These are phyloP conservation scores for Debaryomyces hansenii DNA, from an alignment of 805 yeast genomes.

Conservation along the genomic window DNA sequence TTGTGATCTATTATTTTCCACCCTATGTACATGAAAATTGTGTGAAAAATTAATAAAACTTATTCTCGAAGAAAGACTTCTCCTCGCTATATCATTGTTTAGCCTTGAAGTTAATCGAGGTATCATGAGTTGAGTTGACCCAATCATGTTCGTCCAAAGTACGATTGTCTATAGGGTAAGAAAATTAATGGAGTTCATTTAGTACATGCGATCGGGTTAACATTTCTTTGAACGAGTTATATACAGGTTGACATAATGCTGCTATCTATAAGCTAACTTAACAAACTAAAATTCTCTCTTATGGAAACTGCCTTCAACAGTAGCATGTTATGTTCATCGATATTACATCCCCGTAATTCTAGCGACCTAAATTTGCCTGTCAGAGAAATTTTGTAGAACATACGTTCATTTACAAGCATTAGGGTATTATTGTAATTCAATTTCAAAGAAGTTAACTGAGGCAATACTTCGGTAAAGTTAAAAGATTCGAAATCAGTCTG, in stretches of 20 bases:
- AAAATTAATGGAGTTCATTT: no score
- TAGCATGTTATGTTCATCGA: constrained; percentile 11
- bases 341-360: constrained; percentile 13
- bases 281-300: neutral
- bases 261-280: neutral
- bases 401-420: constrained; percentile 11
- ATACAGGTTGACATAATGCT: constrained; percentile 1
- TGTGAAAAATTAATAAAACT: neutral
- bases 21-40: neutral
- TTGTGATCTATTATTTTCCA: neutral
- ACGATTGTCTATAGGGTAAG: no score
- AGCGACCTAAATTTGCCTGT: constrained; percentile 4
- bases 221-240: neutral
- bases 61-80: neutral
- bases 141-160: neutral
- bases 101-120: neutral
- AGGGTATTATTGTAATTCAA: constrained; percentile 17
- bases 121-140: neutral
- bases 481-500: constrained; percentile 6
- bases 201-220: no score
- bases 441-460: constrained; percentile 16
- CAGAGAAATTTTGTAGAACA: constrained; percentile 9
- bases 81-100: neutral
- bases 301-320: constrained; percentile 3
- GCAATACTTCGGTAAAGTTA: constrained; percentile 11